Evolutionary conservation across 441 rosid genomes (phyloP).

Genomic region (Mallotus japonicus): DNA sequence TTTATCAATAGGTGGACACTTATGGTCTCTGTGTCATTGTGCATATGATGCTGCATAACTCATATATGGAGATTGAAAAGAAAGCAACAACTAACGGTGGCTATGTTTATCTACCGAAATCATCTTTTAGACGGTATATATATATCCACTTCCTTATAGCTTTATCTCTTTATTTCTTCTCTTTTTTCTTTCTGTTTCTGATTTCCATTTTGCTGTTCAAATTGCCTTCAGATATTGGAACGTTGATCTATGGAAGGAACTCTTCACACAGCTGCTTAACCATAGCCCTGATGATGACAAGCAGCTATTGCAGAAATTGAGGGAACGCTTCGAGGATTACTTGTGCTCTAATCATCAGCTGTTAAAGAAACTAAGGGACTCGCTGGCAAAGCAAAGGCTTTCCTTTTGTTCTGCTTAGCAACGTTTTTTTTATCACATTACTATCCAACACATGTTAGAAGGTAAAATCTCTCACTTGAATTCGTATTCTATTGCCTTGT

Average conservation of each 20-base stretch:
- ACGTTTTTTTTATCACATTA: background rate
- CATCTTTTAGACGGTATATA: constrained; percentile 62
- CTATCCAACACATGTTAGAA: background rate
- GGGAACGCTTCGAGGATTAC: constrained; percentile 59
- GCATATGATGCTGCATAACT: constrained; percentile 82
- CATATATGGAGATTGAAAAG: constrained; percentile 66
- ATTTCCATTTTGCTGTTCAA: background rate
- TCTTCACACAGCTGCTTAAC: constrained; percentile 72
- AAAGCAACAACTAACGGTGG: constrained; percentile 47
- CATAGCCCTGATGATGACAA: constrained; percentile 36
- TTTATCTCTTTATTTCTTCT: background rate
- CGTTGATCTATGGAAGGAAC: constrained; percentile 65
- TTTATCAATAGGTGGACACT: constrained; percentile 58
- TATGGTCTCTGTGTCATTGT: constrained; percentile 77
- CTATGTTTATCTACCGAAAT: constrained; percentile 51
- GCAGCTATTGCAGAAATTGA: constrained; percentile 51
- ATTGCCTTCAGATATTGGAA: constrained; percentile 71
- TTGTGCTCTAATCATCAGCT: constrained; percentile 51
- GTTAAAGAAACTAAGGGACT: constrained; percentile 61
- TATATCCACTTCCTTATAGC: background rate
- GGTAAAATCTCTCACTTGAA: constrained; percentile 1
- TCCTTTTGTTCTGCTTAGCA: constrained; percentile 57
- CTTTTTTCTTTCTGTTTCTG: background rate
- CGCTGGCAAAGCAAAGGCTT: constrained; percentile 62
- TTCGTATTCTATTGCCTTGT: background rate